Base-by-base conservation (phyloP, 75 land plant genomes). In the Cupressus sempervirens region DNA sequence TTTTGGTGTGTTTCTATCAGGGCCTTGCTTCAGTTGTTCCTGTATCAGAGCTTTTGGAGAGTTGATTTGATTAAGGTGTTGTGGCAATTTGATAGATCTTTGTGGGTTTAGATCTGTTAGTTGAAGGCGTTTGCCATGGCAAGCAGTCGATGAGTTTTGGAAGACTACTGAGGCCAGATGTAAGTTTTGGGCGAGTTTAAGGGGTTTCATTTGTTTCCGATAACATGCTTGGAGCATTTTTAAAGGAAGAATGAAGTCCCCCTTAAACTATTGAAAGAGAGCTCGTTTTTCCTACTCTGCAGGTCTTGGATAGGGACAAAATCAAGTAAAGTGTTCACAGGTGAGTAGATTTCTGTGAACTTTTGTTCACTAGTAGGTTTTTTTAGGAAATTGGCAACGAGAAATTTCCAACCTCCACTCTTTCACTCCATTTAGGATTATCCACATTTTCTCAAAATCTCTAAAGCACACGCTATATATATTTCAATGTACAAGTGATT, bases 261-360 rank as follows among this genome's bases (percentile, higher is more conserved):
- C 14, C 14, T 15, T 56, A 56, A 15, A 77, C 26, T 20, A 77
- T 41, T 48, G 88, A 90, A 72, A 81, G 91, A n/a, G 91, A 90
- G 75, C 91, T 90, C 26, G 91, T 90, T 40, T 90, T 90, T 74
- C 90, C 88, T 46, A 90, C 88, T 32, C 85, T 90, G 58, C 91
- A 90, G 75, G 88, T 90, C 52, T 83, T 90, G 11, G 91, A 90
- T 45, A 90, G 88, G 87, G 91, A 90, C 82, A 90, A 90, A 54
- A 88, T 90, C 72, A 90, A 90, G 79, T 87, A 90, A 90, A 90
- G 91, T n/a, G n/a, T n/a, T n/a, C n/a, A n/a, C n/a, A n/a, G n/a
- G n/a, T 90, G 82, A 88, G 91, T 87, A 14, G 84, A 68, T 77
- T 15, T 84, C 18, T 18, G 54, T 34, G 40, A 15, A 36, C n/a